phyloP scores from a whole-genome alignment of 495 filamentous ascomycete genomes.

The Sabuloglossum arenarium region DNA sequence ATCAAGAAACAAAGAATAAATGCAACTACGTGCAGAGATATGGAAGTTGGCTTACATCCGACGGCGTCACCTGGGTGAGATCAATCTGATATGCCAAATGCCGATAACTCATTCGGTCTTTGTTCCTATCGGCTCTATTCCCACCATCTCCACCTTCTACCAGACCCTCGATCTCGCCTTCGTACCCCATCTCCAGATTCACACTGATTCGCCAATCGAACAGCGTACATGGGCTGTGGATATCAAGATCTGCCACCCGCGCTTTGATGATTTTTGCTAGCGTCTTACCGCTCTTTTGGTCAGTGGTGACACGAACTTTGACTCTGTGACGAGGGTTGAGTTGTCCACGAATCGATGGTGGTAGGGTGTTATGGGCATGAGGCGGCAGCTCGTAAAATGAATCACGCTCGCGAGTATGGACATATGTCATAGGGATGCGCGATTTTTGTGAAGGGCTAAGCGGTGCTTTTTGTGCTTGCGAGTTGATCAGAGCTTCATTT shows the following conservation, averaged over 20 bases:
- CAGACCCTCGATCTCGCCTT: constrained; percentile 40
- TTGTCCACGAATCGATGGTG: constrained; percentile 29
- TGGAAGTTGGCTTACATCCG: constrained; percentile 28
- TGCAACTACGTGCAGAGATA: not conserved
- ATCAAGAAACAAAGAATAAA: not conserved
- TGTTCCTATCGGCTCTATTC: constrained; percentile 40
- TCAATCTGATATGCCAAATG: constrained; percentile 75
- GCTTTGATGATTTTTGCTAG: constrained; percentile 77
- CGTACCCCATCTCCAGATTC: constrained; percentile 73
- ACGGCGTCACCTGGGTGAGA: constrained; percentile 61
- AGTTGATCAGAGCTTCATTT: constrained; percentile 40
- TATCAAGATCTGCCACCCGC: constrained; percentile 61
- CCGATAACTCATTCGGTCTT: constrained; percentile 75
- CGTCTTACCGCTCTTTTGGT: constrained; percentile 48
- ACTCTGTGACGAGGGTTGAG: constrained; percentile 35
- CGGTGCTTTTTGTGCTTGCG: constrained; percentile 23
- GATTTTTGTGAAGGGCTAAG: constrained; percentile 20
- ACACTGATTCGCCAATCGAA: constrained; percentile 81
- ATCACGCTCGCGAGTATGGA: constrained; percentile 62
- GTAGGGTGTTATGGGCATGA: constrained; percentile 27
- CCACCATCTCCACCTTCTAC: constrained; percentile 20
- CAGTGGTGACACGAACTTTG: constrained; percentile 57
- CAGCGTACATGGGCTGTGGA: constrained; percentile 46
- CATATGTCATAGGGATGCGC: constrained; percentile 56
- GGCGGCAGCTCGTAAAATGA: constrained; percentile 57